Base-by-base conservation (phyloP, 352 stramenopile species). In the Phytophthora uliginosa region DNA sequence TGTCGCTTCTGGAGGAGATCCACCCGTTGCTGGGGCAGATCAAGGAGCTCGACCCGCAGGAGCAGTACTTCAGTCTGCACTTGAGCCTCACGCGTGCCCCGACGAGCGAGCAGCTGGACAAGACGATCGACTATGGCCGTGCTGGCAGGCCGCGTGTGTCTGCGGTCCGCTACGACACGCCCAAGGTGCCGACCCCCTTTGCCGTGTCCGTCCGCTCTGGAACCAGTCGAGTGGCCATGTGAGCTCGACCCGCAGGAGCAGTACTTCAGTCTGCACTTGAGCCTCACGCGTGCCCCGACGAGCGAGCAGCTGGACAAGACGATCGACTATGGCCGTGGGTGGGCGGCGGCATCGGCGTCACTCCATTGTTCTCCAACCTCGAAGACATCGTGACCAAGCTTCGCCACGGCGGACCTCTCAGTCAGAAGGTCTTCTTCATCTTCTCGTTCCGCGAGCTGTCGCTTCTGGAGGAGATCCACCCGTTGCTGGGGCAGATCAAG, bases 301-400 rank as follows among this genome's bases (percentile, higher is more conserved):
- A 59, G 55, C 4, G 40, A 63, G 0, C 38, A 61, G 4, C 56
- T 88, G 4, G 54, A 76, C 28, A 18, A 67, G 7, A 40, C 15
- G 1, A 81, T 83, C 36, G 67, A 84, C 61, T 67, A 78, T 40
- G 61, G 62, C 3, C 45, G 67, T 22, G 50, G n/a, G 59, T 89
- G 13, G 80, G 72, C 20, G 79, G 81, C 2, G 81, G 83, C 40
- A 88, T 88, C 42, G 83, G 81, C 17, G 74, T 75, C 6, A 85
- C 83, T 0, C 81, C 83, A 2, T 38, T 89, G 17, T 71, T 91
- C 12, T 66, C 76, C 0, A 84, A 88, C 20, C 67, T 90, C 4
- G 78, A 90, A 24, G 81, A 87, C 51, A 74, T 87, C 3, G 74
- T 72, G 9, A 61, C 67, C 4, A 70, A 75, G 22, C 48, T 76